Evolutionary conservation across 176 grass and related monocot species (phyloP).

Genomic region (Puccinellia tenuiflora): DNA sequence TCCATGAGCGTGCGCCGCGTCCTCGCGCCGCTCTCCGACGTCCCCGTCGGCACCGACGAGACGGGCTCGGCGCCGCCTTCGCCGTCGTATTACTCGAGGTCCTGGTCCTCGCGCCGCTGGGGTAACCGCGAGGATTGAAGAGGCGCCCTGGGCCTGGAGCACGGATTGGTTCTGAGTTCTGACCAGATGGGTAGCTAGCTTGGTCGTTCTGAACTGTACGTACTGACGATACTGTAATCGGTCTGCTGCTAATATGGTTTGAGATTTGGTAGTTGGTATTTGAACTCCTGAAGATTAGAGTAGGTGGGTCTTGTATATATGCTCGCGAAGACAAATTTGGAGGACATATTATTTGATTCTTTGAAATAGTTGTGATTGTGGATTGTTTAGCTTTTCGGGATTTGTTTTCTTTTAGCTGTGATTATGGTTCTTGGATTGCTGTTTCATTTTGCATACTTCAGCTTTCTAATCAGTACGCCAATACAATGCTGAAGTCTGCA

Average conservation of each 20-base stretch:
- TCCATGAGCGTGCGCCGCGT: constrained; percentile 55
- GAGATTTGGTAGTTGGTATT: background rate
- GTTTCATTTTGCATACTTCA: too few species aligned
- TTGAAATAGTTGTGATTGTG: background rate
- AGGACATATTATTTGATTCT: constrained; percentile 32
- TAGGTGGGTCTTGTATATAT: constrained; percentile 9
- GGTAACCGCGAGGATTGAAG: constrained; percentile 21
- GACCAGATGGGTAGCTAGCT: background rate
- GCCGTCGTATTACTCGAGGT: background rate
- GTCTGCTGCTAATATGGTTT: background rate
- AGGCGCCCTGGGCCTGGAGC: too few species aligned
- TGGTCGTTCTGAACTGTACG: background rate
- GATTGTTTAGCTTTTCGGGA: background rate
- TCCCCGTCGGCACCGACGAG: constrained; percentile 51
- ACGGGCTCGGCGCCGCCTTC: background rate
- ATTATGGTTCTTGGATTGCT: constrained; percentile 1
- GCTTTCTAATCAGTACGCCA: too few species aligned
- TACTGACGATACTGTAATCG: too few species aligned
- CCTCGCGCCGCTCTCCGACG: constrained; percentile 62
- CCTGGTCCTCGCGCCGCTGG: constrained; percentile 9
- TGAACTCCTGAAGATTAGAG: background rate
- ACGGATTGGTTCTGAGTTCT: too few species aligned
- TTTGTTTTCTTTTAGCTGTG: background rate
- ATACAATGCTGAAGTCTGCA: background rate
- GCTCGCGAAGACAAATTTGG: background rate